Percentiles rank a stretch among this genome's conserved stretches.
Conservation (phyloP, 2,329 filamentous ascomycete genomes). For the Paraconiothyrium brasiliense region DNA sequence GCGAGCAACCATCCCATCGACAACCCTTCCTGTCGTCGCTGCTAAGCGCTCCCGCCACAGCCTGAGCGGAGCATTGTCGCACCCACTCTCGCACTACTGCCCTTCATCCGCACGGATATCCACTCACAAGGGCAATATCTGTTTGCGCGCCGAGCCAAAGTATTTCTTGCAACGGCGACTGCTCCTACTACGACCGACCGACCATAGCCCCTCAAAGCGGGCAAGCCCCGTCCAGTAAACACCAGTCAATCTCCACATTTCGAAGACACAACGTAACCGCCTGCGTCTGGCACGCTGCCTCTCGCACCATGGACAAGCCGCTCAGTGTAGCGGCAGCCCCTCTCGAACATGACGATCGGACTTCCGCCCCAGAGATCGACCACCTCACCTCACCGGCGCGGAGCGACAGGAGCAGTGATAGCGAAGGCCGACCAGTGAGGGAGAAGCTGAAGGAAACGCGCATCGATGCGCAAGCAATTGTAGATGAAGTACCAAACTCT, state of each 20-base stretch:
- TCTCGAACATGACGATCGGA: conserved; percentile 23
- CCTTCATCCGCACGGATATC: conserved; percentile 2
- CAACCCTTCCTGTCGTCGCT: conserved; percentile 3
- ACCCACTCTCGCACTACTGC: conserved; percentile 20
- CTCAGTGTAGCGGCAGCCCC: conserved; percentile 33
- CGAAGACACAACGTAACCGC: conserved; percentile 17
- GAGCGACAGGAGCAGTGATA: conserved; percentile 55
- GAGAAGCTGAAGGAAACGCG: conserved; percentile 70
- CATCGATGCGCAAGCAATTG: conserved; percentile 56
- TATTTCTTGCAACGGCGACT: neutral
- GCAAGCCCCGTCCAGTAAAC: neutral
- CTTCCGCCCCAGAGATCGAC: conserved; percentile 25
- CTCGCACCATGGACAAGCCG: conserved; percentile 32
- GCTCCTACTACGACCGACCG: neutral
- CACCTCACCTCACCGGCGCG: conserved; percentile 39
- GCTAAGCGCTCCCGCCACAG: conserved; percentile 22
- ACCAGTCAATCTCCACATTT: conserved; percentile 11
- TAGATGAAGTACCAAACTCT: conserved; percentile 27
- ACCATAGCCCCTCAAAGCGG: conserved; percentile 5
- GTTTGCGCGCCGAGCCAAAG: neutral
- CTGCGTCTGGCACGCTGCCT: conserved; percentile 14
- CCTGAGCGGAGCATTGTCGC: conserved; percentile 26
- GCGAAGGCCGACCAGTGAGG: conserved; percentile 66
- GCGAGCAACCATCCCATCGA: conserved; percentile 1
- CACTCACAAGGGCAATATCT: conserved; percentile 11